phyloP scores from a whole-genome alignment of 257 asterid genomes.

The Solanum etuberosum region DNA sequence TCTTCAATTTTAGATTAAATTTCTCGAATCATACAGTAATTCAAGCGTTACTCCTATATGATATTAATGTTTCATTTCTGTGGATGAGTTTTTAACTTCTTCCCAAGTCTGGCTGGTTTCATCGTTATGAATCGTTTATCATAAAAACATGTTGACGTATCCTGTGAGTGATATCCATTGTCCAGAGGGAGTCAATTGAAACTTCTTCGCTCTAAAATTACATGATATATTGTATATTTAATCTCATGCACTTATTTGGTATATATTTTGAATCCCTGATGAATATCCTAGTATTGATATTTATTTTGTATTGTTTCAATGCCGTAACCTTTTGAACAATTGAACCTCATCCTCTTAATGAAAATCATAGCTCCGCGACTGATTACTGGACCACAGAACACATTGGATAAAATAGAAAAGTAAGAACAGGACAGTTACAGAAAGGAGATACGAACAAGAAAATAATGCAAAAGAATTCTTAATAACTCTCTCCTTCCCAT shows the following conservation, averaged over 20 bases:
- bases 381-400: background rate
- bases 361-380: too few relatives aligned
- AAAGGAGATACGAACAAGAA: too few relatives aligned
- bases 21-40: background rate
- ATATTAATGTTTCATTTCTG: background rate
- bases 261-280: too few relatives aligned
- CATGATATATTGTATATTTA: background rate
- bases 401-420: background rate
- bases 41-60: background rate
- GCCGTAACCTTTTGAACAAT: too few relatives aligned
- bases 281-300: too few relatives aligned
- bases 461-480: too few relatives aligned
- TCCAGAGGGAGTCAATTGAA: background rate
- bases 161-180: background rate
- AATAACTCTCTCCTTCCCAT: too few relatives aligned
- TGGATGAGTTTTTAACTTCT: background rate
- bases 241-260: too few relatives aligned
- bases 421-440: background rate
- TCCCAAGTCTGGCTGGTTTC: background rate
- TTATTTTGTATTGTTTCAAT: too few relatives aligned
- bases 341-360: too few relatives aligned
- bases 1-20: too few relatives aligned
- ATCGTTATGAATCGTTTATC: background rate
- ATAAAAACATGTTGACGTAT: background rate
- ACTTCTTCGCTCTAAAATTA: background rate